These are phyloP conservation scores for Omphalea diandra DNA, from an alignment of 441 rosid genomes.

Conservation along the genomic window DNA sequence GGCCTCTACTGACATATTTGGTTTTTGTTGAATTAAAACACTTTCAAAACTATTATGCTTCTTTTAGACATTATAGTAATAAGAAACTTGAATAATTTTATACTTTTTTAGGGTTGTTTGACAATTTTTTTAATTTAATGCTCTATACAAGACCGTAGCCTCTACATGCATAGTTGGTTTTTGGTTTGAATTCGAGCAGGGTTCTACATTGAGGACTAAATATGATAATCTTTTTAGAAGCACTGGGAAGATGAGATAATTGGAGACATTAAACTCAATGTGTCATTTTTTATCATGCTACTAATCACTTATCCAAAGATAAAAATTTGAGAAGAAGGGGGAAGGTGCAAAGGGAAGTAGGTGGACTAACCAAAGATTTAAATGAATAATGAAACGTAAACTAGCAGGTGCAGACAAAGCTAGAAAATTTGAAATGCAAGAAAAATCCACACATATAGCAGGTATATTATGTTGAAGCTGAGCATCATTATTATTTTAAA, in stretches of 20 bases:
- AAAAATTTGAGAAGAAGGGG: too few relatives aligned
- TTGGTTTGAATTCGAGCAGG: not conserved
- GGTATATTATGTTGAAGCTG: too few relatives aligned
- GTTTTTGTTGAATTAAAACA: too few relatives aligned
- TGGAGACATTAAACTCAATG: not conserved
- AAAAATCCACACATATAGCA: too few relatives aligned
- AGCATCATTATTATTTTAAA: too few relatives aligned
- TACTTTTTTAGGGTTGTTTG: not conserved
- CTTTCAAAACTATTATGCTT: too few relatives aligned
- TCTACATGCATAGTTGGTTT: not conserved
- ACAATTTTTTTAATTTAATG: not conserved
- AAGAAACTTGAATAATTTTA: not conserved
- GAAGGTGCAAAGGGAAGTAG: not conserved
- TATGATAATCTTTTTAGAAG: not conserved
- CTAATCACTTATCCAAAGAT: not conserved
- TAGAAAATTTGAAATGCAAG: not conserved
- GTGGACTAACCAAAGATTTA: not conserved
- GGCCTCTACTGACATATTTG: too few relatives aligned
- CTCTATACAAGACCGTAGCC: not conserved
- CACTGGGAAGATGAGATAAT: not conserved
- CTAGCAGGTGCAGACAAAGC: not conserved
- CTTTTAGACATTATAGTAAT: not conserved
- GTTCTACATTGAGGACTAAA: not conserved
- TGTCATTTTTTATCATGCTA: not conserved
- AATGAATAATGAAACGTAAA: not conserved